phyloP scores from a whole-genome alignment of 495 filamentous ascomycete species.

The Neurospora sp. region DNA sequence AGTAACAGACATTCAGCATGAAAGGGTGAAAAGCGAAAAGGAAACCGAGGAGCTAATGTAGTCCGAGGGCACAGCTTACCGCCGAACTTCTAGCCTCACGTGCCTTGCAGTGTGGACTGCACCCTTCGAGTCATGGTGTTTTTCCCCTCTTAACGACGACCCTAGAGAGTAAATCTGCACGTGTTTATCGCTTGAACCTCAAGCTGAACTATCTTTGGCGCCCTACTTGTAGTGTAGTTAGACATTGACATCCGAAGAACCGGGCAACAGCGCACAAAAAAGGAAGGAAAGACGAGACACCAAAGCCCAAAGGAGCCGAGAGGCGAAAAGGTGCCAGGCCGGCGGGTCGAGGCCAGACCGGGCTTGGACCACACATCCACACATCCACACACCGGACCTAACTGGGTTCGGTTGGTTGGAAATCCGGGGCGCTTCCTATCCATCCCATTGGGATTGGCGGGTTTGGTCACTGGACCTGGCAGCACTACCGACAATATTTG shows the following conservation, averaged over 20 bases:
- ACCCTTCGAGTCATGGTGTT: neutral
- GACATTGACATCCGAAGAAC: neutral
- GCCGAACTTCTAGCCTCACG: neutral
- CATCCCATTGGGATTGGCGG: neutral
- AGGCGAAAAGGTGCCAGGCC: neutral
- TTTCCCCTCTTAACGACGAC: neutral
- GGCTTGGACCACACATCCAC: neutral
- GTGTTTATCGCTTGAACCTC: neutral
- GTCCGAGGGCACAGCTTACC: neutral
- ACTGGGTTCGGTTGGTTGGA: neutral
- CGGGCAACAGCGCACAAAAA: neutral
- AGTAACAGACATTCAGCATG: neutral
- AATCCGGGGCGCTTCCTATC: neutral
- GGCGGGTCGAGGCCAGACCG: neutral
- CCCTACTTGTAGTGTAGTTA: too few species aligned
- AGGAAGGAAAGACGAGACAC: neutral
- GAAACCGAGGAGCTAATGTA: neutral
- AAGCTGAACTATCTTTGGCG: neutral
- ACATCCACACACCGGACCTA: neutral
- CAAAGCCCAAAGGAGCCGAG: neutral
- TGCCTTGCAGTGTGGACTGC: neutral
- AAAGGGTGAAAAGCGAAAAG: neutral
- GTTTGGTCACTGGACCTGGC: neutral
- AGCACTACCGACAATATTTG: neutral
- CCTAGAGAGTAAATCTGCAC: neutral